Evolutionary conservation across 2,329 filamentous ascomycete species (phyloP).

Genomic region (Penicillium crustosum): DNA sequence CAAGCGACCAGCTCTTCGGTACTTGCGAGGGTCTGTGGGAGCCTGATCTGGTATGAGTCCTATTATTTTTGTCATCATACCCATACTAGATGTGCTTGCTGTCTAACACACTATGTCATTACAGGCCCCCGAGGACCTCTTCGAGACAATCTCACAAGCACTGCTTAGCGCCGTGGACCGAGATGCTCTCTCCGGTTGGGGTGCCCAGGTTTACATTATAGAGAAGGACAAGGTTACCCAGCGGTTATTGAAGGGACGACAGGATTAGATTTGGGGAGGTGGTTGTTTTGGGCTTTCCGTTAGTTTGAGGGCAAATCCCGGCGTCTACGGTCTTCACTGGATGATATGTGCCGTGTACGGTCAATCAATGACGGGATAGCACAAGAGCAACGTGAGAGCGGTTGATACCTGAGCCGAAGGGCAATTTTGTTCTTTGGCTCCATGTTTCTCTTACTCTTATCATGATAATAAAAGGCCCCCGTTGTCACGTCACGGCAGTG

Average conservation of each 20-base stretch:
- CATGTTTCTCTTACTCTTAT: conserved; percentile 25
- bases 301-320: conserved; percentile 26
- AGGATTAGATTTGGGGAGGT: conserved; percentile 63
- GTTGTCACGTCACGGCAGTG: conserved; percentile 23
- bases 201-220: conserved; percentile 98
- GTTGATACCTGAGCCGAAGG: conserved; percentile 14
- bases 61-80: neutral
- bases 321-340: conserved; percentile 31
- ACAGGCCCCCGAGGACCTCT: conserved; percentile 86
- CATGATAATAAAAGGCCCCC: conserved; percentile 28
- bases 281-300: conserved; percentile 29
- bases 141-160: conserved; percentile 96
- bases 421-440: conserved; percentile 14
- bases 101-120: conserved; percentile 5
- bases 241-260: conserved; percentile 94
- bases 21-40: conserved; percentile 99
- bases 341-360: conserved; percentile 23
- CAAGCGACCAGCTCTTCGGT: conserved; percentile 95
- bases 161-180: conserved; percentile 93
- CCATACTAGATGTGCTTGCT: neutral
- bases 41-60: conserved; percentile 76
- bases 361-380: conserved; percentile 19
- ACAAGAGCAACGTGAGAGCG: conserved; percentile 17
- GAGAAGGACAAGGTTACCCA: conserved; percentile 99
- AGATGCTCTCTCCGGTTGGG: conserved; percentile 96